Base-by-base conservation (phyloP, 2,329 filamentous ascomycete genomes). In the Leptoxyphium fumago region DNA sequence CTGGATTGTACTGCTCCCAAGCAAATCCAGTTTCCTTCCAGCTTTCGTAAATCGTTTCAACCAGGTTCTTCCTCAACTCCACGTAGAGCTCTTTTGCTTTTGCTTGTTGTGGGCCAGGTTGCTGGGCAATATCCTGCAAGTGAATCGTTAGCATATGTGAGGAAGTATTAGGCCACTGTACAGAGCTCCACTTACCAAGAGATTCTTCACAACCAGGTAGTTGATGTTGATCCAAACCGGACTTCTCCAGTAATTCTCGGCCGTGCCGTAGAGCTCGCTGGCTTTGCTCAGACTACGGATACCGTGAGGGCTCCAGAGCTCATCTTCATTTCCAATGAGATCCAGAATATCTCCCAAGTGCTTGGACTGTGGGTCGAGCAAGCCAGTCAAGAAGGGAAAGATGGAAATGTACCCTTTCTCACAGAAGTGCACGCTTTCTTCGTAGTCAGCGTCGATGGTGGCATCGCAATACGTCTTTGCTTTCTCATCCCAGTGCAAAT, bases 141-240 rank as follows among this genome's bases (percentile, higher is more conserved):
- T 39, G 10, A 21, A 38, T 21, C 32, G 21, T 49, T 38, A 46
- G 39, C 45, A 42, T 42, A 18, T 40, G n/a, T 44, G 50, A 53
- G 26, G 7, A 26, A 26, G 7, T 7, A 26, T 36, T 8, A 21
- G 11, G 17, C 34, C 14, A 9, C n/a, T 8, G 43, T 8, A 46
- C 43, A 44, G 41, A 28, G 2, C 34, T 18, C 54, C n/a, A 73
- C 82, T 69, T 71, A 88, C 84, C 52, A 80, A 71, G 28, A 96
- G 77, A 58, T 84, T 79, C 52, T 80, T 76, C 43, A 95, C 67
- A 42, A 84, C 79, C 54, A 96, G 70, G 63, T 94, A 96, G 66
- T 96, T 96, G 52, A 96, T 87, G 59, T 91, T 91, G 58, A 96
- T 83, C 89, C 89, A 96, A 18, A 96, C 75, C 0, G 91, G 87